Conservation (phyloP, 139 green algal genomes). For the Coelastrella sp. region DNA sequence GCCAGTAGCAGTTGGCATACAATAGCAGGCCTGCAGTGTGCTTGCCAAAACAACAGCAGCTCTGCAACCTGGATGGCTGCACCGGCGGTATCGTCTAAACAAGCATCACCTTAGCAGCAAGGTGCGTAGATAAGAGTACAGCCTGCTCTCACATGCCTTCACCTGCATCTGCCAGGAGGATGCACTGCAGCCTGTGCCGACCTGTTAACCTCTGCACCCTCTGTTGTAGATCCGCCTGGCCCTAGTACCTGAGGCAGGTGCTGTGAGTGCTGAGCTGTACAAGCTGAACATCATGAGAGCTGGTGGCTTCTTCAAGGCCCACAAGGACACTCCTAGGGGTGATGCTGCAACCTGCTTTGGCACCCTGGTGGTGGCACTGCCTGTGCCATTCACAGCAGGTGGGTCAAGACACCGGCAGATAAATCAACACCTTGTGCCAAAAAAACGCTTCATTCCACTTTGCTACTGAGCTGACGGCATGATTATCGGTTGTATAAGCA, state of each 20-base stretch:
- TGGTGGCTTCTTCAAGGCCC: slow-evolving; percentile 18
- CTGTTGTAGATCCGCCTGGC: background rate
- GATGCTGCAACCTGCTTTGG: slow-evolving; percentile 4
- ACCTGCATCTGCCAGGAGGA: too few relatives aligned
- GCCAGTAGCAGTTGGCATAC: too few relatives aligned
- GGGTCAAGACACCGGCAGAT: background rate
- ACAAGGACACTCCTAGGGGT: slow-evolving; percentile 17
- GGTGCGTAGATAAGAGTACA: too few relatives aligned
- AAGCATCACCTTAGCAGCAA: too few relatives aligned
- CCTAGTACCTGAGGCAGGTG: background rate
- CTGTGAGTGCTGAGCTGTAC: slow-evolving; percentile 10
- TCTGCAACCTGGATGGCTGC: too few relatives aligned
- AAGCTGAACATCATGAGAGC: slow-evolving; percentile 21
- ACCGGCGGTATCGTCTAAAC: too few relatives aligned
- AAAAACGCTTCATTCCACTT: background rate
- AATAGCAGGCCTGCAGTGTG: too few relatives aligned
- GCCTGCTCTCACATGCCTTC: too few relatives aligned
- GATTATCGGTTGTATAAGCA: too few relatives aligned
- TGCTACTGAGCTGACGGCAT: background rate
- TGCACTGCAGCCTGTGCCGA: background rate
- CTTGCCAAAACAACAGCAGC: too few relatives aligned
- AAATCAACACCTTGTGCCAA: background rate
- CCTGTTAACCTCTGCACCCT: background rate
- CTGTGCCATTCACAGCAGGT: background rate
- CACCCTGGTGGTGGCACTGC: slow-evolving; percentile 11